Evolutionary conservation across 2,329 filamentous ascomycete genomes (phyloP).

Genomic region (Fusarium papillatum): DNA sequence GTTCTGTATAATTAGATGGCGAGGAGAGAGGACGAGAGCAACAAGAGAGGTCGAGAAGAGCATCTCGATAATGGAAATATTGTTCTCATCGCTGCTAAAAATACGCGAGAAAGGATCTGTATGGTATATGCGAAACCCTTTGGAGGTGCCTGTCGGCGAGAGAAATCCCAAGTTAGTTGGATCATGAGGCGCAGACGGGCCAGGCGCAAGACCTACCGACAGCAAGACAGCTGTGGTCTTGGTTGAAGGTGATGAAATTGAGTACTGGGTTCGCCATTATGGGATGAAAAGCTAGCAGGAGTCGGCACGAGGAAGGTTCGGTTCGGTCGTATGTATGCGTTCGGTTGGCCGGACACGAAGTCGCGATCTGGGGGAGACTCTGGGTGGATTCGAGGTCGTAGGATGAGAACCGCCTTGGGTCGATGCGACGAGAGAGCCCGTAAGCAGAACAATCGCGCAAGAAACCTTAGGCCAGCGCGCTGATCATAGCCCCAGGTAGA

Average conservation of each 20-base stretch:
- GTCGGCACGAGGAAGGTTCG: background rate
- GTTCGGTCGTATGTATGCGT: background rate
- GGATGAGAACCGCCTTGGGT: background rate
- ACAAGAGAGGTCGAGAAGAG: conserved; percentile 98
- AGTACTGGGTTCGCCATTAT: conserved; percentile 79
- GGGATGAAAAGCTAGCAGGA: conserved; percentile 10
- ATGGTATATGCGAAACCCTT: conserved; percentile 96
- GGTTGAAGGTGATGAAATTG: conserved; percentile 99
- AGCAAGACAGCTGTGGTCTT: conserved; percentile 97
- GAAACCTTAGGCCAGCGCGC: conserved; percentile 18
- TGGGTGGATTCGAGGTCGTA: background rate
- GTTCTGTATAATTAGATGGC: conserved; percentile 95
- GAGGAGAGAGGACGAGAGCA: conserved; percentile 90
- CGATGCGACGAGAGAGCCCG: conserved; percentile 10
- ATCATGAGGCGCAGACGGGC: conserved; percentile 6
- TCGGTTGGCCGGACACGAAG: conserved; percentile 4
- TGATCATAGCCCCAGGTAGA: conserved; percentile 24
- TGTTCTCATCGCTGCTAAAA: conserved; percentile 94
- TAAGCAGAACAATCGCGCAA: conserved; percentile 6
- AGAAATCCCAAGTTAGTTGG: conserved; percentile 18
- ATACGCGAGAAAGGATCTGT: conserved; percentile 97
- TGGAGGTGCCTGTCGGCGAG: conserved; percentile 78
- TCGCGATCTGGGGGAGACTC: background rate
- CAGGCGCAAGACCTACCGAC: conserved; percentile 74
- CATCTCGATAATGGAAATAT: conserved; percentile 98